phyloP scores from a whole-genome alignment of 495 filamentous ascomycete genomes.

The Bryoglossum gracile region DNA sequence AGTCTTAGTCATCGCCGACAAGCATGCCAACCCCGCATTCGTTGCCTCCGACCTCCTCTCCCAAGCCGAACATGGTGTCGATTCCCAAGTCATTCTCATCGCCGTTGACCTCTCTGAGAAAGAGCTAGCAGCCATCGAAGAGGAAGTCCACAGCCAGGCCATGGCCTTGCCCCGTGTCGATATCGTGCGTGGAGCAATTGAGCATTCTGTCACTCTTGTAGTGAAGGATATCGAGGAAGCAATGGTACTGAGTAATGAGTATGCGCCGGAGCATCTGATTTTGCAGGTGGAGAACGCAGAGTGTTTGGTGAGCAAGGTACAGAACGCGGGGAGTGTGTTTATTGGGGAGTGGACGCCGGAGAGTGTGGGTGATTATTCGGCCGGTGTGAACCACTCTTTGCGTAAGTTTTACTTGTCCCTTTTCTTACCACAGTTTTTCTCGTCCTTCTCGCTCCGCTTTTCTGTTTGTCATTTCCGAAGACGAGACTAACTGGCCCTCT shows the following conservation, averaged over 20 bases:
- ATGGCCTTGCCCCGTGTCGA: constrained; percentile 80
- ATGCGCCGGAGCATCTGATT: constrained; percentile 97
- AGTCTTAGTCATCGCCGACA: constrained; percentile 93
- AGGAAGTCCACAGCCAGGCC: constrained; percentile 87
- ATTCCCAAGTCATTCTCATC: constrained; percentile 91
- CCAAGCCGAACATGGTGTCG: constrained; percentile 93
- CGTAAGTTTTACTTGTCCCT: constrained; percentile 52
- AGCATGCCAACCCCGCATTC: constrained; percentile 82
- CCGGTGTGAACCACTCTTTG: constrained; percentile 93
- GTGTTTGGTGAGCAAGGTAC: constrained; percentile 64
- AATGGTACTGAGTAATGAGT: constrained; percentile 80
- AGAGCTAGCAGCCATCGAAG: constrained; percentile 72
- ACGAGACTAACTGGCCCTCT: not conserved
- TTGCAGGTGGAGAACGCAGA: constrained; percentile 74
- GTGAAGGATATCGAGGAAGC: constrained; percentile 75
- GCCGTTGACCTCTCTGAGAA: constrained; percentile 69
- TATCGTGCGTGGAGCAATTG: constrained; percentile 86
- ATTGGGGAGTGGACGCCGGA: constrained; percentile 94
- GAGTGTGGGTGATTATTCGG: constrained; percentile 94
- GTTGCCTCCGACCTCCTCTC: constrained; percentile 91
- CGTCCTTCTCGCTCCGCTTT: constrained; percentile 18
- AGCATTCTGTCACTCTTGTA: constrained; percentile 83
- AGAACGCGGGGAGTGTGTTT: constrained; percentile 94
- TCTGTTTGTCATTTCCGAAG: not conserved
- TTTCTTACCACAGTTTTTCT: constrained; percentile 22